These are phyloP conservation scores for Rhizopogon vinicolor DNA, from an alignment of 768 basidiomycete species.

Conservation along the genomic window DNA sequence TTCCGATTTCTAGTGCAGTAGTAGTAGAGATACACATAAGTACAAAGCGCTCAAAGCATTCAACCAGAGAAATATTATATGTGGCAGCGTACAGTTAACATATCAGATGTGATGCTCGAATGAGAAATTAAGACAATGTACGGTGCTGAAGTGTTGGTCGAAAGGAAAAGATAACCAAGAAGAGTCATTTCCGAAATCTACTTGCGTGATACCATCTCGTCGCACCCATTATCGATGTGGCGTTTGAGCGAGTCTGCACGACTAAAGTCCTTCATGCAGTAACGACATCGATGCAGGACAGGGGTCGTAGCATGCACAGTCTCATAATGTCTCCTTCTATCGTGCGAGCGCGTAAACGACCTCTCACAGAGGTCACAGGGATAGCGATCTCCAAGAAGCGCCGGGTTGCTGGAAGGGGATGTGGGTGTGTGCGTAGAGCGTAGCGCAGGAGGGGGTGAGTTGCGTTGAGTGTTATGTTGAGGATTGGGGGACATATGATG, in stretches of 20 bases:
- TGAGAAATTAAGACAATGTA: background rate
- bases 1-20: slow-evolving; percentile 11
- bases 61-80: background rate
- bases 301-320: slow-evolving; percentile 67
- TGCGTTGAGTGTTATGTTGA: slow-evolving; percentile 21
- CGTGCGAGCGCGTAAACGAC: slow-evolving; percentile 77
- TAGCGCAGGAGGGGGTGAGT: slow-evolving; percentile 1
- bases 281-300: slow-evolving; percentile 63
- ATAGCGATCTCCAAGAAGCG: slow-evolving; percentile 54
- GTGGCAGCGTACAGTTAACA: slow-evolving; percentile 1
- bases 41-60: slow-evolving; percentile 4
- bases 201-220: slow-evolving; percentile 45
- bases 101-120: background rate
- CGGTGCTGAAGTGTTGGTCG: background rate
- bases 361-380: slow-evolving; percentile 72
- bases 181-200: slow-evolving; percentile 13
- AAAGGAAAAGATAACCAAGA: background rate
- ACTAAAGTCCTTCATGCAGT: slow-evolving; percentile 76
- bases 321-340: slow-evolving; percentile 78
- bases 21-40: slow-evolving; percentile 4
- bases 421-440: slow-evolving; percentile 11
- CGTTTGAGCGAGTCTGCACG: slow-evolving; percentile 77
- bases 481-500: slow-evolving; percentile 36
- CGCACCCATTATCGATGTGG: slow-evolving; percentile 79
- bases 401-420: slow-evolving; percentile 16